These are phyloP conservation scores for Sclerotinia sclerotiorum DNA, from an alignment of 2,329 filamentous ascomycete genomes.

Conservation along the genomic window DNA sequence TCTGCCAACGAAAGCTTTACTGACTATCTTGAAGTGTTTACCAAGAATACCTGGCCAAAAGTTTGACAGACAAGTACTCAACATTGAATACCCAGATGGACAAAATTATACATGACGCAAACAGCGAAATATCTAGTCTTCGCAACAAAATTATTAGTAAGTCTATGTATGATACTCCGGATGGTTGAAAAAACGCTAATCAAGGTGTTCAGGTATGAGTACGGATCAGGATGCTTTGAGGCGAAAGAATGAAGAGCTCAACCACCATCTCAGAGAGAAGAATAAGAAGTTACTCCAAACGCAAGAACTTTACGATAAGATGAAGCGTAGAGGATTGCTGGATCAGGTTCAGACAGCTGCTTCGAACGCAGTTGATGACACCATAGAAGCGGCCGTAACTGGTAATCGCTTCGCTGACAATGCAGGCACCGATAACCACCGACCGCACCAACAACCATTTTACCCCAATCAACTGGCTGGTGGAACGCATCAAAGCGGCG, in stretches of 20 bases:
- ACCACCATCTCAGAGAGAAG: constrained; percentile 67
- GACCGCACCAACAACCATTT: constrained; percentile 22
- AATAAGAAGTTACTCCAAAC: constrained; percentile 65
- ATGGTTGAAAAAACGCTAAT: constrained; percentile 24
- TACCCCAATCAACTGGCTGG: constrained; percentile 28
- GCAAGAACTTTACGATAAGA: constrained; percentile 63
- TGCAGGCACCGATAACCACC: constrained; percentile 28
- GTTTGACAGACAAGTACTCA: constrained; percentile 69
- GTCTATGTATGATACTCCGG: constrained; percentile 30
- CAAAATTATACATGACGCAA: constrained; percentile 72
- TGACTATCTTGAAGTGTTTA: constrained; percentile 57
- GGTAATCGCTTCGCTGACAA: constrained; percentile 35
- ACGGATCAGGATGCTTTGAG: constrained; percentile 62
- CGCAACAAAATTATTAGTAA: constrained; percentile 64
- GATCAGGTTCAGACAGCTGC: constrained; percentile 56
- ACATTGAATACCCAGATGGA: constrained; percentile 66
- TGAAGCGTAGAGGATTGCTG: constrained; percentile 56
- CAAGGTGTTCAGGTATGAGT: constrained; percentile 50
- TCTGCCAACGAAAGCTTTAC: constrained; percentile 30
- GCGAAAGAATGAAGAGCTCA: constrained; percentile 71
- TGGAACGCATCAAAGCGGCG: constrained; percentile 11
- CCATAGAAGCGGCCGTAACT: constrained; percentile 40
- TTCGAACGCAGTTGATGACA: constrained; percentile 49
- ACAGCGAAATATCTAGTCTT: constrained; percentile 66
- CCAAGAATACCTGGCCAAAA: constrained; percentile 72